A percentile compares a stretch with the other conserved stretches of the same genome.
Conservation (phyloP, 208 protist genomes). For the Trichomonas gallinae region DNA sequence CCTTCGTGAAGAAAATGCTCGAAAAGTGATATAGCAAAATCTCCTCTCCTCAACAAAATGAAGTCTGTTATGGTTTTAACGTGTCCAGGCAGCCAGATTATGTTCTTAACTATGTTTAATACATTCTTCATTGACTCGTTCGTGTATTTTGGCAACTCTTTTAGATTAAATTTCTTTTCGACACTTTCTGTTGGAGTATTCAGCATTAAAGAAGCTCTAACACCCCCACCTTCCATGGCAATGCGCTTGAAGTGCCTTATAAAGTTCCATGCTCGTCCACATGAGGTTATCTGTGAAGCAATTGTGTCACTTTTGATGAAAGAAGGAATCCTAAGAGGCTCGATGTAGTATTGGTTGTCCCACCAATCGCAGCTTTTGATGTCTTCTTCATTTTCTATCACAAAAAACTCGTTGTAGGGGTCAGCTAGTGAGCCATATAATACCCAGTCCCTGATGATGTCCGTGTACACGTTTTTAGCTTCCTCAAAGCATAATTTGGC, state of each 20-base stretch:
- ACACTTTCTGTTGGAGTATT: not conserved
- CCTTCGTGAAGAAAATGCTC: not conserved
- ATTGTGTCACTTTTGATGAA: not conserved
- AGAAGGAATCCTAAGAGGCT: not conserved
- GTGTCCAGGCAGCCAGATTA: not conserved
- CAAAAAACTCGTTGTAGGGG: not conserved
- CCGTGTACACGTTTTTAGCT: not conserved
- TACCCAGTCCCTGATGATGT: not conserved
- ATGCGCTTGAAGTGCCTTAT: not conserved
- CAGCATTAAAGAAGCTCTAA: not conserved
- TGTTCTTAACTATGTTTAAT: not conserved
- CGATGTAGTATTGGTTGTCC: not conserved
- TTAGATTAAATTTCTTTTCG: not conserved
- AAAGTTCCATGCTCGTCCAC: not conserved
- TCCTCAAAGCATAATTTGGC: not conserved
- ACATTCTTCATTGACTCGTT: conserved; percentile 13
- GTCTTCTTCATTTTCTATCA: not conserved
- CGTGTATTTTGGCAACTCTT: not conserved
- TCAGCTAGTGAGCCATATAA: not conserved
- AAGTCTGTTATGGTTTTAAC: not conserved
- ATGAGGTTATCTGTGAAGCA: not conserved
- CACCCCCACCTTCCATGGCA: not conserved
- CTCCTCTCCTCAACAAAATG: not conserved
- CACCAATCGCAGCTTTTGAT: conserved; percentile 1
- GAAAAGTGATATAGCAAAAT: not conserved